Evolutionary conservation across 2,329 filamentous ascomycete genomes (phyloP), one percentile per base, ranked within the genome.

Genomic region (Diaporthe ilicicola): DNA sequence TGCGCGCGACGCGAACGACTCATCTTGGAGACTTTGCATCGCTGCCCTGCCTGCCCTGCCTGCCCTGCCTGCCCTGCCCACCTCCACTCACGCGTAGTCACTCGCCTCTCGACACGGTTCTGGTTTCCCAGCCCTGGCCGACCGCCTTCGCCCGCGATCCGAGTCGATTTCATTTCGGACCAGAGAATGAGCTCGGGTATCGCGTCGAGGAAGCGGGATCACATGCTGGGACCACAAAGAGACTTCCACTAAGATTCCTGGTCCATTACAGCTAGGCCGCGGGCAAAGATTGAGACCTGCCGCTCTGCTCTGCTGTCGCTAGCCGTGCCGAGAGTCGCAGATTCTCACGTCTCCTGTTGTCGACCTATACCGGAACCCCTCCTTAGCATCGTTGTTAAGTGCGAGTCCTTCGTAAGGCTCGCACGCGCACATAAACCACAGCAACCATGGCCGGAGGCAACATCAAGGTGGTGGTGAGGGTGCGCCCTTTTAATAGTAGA

Each of bases 391-490:
- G 44, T 17, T 12, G 34, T 59, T 59, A 64, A 48, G 64, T 64
- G 71, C 69, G 64, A 53, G 64, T 55, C 69, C 69, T 69, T 59
- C n/a, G 6, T 44, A 48, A 68, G 71, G 71, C 71, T 66, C 56
- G 69, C 64, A 34, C 69, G 71, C 71, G 29, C 27, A 29, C 39
- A 53, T n/a, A 34, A 61, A 56, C 68, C 13, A 54, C 67, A 70
- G 37, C 73, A 77, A 81, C 71, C 79, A 93, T 93, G 91, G 88
- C 89, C 73, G 94, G 93, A 84, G 95, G 96, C 80, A 99, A 99
- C 81, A 99, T 99, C 83, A 99, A 99, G 91, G 96, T 99, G 85
- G 96, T 99, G 87, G 96, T 99, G 86, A 91, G 96, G 85, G 92
- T 93, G 77, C 91, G 96, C 81, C 96, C 96, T 64, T 99, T 99